phyloP scores from a whole-genome alignment of 1,284 basidiomycete genomes.

The Schizophyllum amplum region DNA sequence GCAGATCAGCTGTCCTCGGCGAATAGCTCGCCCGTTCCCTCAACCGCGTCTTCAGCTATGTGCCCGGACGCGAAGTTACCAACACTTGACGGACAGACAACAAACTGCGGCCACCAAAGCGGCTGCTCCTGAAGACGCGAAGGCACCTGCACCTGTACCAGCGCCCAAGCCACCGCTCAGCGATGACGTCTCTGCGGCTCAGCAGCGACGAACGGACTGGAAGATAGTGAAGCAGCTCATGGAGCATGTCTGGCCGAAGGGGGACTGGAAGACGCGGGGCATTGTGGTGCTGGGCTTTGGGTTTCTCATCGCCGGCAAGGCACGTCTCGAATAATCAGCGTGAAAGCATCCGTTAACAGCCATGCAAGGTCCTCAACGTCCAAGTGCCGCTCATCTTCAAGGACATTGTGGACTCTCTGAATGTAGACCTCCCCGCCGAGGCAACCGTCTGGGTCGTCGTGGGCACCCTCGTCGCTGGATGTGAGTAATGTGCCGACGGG shows the following conservation, averaged over 20 bases:
- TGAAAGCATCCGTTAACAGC: background rate
- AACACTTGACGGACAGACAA: background rate
- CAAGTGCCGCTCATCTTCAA: constrained; percentile 98
- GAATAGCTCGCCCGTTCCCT: background rate
- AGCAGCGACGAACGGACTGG: constrained; percentile 67
- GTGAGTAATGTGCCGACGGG: constrained; percentile 39
- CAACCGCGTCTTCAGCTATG: background rate
- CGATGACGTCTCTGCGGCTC: constrained; percentile 17
- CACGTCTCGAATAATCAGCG: constrained; percentile 23
- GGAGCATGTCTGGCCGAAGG: constrained; percentile 67
- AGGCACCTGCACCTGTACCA: background rate
- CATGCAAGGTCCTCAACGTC: constrained; percentile 76
- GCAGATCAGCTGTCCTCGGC: background rate
- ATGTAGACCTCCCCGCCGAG: constrained; percentile 71
- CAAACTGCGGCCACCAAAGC: background rate
- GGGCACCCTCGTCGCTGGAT: constrained; percentile 85
- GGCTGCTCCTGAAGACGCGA: background rate
- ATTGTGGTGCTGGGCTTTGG: constrained; percentile 82
- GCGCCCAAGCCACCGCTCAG: background rate
- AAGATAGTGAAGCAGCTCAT: constrained; percentile 54
- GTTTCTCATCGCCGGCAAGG: constrained; percentile 84
- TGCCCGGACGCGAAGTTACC: background rate
- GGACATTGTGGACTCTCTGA: constrained; percentile 81
- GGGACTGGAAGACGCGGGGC: constrained; percentile 66
- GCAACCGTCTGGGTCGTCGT: constrained; percentile 89